Base-by-base conservation (phyloP, 345 rosid species). In the Eucalyptus virginea region DNA sequence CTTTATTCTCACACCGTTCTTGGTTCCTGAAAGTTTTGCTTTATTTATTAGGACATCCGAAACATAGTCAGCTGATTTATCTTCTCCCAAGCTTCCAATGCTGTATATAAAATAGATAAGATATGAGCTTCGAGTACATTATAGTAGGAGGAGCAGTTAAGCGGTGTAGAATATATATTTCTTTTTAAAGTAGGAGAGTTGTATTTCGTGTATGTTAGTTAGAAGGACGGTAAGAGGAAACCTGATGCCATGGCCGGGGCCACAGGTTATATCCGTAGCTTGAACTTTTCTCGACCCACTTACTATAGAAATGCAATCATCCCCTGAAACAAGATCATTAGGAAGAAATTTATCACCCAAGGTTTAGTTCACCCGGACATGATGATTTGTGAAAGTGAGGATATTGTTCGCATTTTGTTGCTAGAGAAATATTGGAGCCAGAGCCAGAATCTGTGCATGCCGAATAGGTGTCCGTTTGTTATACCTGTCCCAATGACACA, bases 221-320 rank as follows among this genome's bases (percentile, higher is more conserved):
- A 77, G 83, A 11, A 40, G 47, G 85, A 37, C 47, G 16, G 47
- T 77, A 11, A 88, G 88, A 69, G 62, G 88, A 18, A 9, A 98
- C 99, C 99, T 96, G 90, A 98, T 96, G 52, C 99, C 99, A 89
- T 98, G 99, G 37, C 99, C 99, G 6, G 99, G 99, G 77, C 99
- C 99, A 56, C 99, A 97, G 16, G 92, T 93, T 52, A 98, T 97
- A 81, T 94, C 95, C 11, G 94, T 93, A 40, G 95, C 99, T 87
- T 90, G 90, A 85, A 98, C 96, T 93, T 94, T 92, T 88, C 90
- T 96, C 11, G 99, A 98, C 90, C 99, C 98, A 50, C 97, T 95
- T 77, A 97, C 98, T 81, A 98, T 94, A 11, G 99, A 98, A 89
- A 98, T 95, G 81, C 98, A 98, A 69, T 98, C 99, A 93, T 98